phyloP scores from a whole-genome alignment of 1,139 yeast species.

The Saccharomyces hybrid region DNA sequence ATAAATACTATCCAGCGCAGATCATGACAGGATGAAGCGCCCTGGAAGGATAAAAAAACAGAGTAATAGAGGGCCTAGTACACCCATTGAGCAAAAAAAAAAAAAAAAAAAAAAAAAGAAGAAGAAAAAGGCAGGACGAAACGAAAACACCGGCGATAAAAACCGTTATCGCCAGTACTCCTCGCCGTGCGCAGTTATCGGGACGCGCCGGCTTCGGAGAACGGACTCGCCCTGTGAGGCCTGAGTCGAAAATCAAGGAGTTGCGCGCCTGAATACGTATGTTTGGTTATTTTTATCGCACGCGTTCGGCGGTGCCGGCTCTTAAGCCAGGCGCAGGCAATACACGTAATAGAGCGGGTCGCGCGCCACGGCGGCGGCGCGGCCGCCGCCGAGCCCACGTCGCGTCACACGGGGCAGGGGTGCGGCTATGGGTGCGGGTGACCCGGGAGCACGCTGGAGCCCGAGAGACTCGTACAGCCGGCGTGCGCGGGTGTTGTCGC shows the following conservation, averaged over 20 bases:
- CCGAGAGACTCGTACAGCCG: constrained; percentile 19
- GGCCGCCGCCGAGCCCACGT: not conserved
- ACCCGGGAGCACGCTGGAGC: constrained; percentile 17
- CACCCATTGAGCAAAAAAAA: not conserved
- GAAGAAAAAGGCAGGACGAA: not conserved
- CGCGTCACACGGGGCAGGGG: not conserved
- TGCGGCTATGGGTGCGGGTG: constrained; percentile 11
- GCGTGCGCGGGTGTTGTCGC: constrained; percentile 22
- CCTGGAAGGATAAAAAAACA: not conserved
- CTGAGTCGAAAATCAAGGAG: not conserved
- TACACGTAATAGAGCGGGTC: constrained; percentile 1
- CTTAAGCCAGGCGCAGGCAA: constrained; percentile 18
- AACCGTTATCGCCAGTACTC: not conserved
- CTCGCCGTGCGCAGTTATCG: constrained; percentile 1
- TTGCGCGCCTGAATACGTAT: not conserved
- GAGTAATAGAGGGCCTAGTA: not conserved
- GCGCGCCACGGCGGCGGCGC: not conserved
- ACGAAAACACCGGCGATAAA: not conserved
- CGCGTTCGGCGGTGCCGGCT: constrained; percentile 20
- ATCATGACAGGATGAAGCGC: not conserved
- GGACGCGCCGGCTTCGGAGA: not conserved
- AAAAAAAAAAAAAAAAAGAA: not conserved
- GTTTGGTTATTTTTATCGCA: not conserved
- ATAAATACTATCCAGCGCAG: constrained; percentile 1
- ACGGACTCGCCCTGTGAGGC: not conserved